Conservation (phyloP, 78 protist species). For the Dictyostelium capitatum region DNA sequence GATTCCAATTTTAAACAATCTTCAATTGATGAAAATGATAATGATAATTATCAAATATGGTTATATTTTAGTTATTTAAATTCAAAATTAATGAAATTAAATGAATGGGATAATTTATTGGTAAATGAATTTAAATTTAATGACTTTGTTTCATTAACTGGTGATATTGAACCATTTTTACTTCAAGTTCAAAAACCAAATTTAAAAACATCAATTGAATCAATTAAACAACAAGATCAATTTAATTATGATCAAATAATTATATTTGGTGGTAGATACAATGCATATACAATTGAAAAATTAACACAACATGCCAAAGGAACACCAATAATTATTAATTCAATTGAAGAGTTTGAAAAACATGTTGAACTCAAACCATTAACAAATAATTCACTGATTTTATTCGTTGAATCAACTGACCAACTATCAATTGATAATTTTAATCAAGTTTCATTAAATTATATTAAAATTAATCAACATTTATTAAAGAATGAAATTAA, state of each 20-base stretch:
- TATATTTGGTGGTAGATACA: not conserved
- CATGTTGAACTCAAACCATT: not conserved
- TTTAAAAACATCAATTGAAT: not conserved
- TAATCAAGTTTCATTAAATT: not conserved
- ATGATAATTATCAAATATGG: not conserved
- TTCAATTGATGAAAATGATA: not conserved
- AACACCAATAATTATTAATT: not conserved
- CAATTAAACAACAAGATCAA: not conserved
- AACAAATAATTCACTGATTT: not conserved
- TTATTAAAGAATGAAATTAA: conserved; percentile 12
- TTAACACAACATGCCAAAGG: too few relatives aligned
- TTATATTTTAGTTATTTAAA: not conserved
- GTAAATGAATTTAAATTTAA: not conserved
- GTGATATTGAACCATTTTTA: not conserved
- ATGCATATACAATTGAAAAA: not conserved
- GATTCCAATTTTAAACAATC: not conserved
- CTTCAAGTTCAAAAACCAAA: not conserved
- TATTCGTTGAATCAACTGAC: not conserved
- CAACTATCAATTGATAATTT: not conserved
- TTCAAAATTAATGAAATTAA: not conserved
- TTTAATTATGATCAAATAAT: not conserved
- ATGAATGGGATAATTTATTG: not conserved
- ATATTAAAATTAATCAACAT: conserved; percentile 22
- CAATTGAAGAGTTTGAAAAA: not conserved
- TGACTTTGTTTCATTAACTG: not conserved